Evolutionary conservation across 345 rosid species (phyloP), one percentile per base, ranked within the genome.

Genomic region (Salix arbutifolia): DNA sequence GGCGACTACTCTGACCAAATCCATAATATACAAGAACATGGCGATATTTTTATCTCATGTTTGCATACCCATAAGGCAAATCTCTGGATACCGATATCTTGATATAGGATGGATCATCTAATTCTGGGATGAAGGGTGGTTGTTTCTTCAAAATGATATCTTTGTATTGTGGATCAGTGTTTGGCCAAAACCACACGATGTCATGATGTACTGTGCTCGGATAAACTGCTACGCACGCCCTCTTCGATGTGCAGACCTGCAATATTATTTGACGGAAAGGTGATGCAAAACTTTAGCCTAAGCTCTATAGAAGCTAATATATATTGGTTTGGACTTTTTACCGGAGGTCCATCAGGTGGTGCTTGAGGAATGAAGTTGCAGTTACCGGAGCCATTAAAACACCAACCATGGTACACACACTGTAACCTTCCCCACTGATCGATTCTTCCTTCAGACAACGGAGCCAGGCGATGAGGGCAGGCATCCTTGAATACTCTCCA

Each of bases 101-200:
- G 48, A 97, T 85, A 76, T 78, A 94, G 3, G 98, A 88, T 21
- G 96, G 97, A 31, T 94, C 97, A 30, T 91, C 98, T 72, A 91
- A 66, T 81, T 85, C 94, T 0, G 94, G 91, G 31, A 94, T 85
- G 76, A 62, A 88, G 5, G 97, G 98, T 42, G 98, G 98, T 77
- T 89, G 86, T 67, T 89, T 86, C 69, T 84, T 88, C 46, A 56
- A 74, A 48, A 91, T 67, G 61, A 92, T 86, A 64, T 94, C 89
- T 81, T 85, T 91, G 89, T 80, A 89, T 67, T 80, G 83, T 61
- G 97, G 91, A 86, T 91, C 97, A 70, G 80, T 65, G 69, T 88
- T 92, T 16, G 98, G 98, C 97, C 98, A 94, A 86, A 94, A 88
- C 98, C 97, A 94, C 67, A 94, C 84, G 19, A 94, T 89, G 61